Conservation (phyloP, 169 alveolate species). For the Plasmodium coatneyi region DNA sequence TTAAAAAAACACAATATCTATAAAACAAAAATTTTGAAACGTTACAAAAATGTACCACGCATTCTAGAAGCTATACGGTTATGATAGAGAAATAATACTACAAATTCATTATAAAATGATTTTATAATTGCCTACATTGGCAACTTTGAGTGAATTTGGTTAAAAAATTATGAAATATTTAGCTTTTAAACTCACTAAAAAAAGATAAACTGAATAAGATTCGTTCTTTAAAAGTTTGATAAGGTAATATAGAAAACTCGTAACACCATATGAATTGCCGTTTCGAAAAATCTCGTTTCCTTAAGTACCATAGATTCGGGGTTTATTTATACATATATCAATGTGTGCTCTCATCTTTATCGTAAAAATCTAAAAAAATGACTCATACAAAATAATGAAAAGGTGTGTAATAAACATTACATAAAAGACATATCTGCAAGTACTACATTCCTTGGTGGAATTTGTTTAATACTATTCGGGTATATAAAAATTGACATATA, state of each 20-base stretch:
- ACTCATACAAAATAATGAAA: neutral
- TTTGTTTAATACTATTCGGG: neutral
- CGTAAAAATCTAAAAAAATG: neutral
- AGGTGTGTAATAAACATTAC: neutral
- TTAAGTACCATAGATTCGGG: neutral
- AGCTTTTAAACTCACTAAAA: neutral
- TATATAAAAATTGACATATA: neutral
- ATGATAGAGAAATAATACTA: neutral
- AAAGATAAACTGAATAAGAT: neutral
- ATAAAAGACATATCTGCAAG: neutral
- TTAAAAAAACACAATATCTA: neutral
- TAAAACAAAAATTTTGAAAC: neutral
- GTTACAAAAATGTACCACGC: neutral
- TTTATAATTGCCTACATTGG: neutral
- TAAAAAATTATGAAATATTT: neutral
- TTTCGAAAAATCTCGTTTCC: neutral
- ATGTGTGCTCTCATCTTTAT: neutral
- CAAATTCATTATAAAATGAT: neutral
- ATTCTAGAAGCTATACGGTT: neutral
- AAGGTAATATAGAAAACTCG: no score
- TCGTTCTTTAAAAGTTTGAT: no score
- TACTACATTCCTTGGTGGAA: neutral
- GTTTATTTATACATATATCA: neutral
- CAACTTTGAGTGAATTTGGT: neutral
- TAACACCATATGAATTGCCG: no score